Evolutionary conservation across 805 yeast species (phyloP).

Genomic region (Hanseniaspora osmophila): DNA sequence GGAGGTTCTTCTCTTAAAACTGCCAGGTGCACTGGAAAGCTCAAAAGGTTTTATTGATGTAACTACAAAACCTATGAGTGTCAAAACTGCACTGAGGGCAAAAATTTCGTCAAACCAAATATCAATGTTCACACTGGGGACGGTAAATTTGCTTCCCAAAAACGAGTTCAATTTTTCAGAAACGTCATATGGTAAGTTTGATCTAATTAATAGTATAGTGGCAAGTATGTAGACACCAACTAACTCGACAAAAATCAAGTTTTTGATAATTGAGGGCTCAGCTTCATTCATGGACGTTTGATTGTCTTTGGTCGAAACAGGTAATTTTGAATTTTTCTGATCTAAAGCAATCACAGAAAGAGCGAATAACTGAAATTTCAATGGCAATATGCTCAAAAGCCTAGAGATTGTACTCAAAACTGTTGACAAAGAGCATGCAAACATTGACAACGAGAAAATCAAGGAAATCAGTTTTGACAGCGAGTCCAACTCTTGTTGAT

Average conservation of each 20-base stretch:
- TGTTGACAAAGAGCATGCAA: constrained; percentile 49
- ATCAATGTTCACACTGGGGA: constrained; percentile 21
- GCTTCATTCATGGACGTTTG: constrained; percentile 1
- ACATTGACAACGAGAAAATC: constrained; percentile 42
- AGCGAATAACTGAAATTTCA: constrained; percentile 20
- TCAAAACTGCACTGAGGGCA: constrained; percentile 20
- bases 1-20: no score
- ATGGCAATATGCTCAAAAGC: constrained; percentile 27
- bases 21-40: no score
- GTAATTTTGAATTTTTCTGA: constrained; percentile 10
- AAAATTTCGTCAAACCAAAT: constrained; percentile 29
- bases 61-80: constrained; percentile 7
- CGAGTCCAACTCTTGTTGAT: constrained; percentile 25
- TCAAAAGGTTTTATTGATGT: background rate
- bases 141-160: constrained; percentile 19
- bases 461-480: constrained; percentile 29
- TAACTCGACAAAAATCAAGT: constrained; percentile 25
- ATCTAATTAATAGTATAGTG: constrained; percentile 26
- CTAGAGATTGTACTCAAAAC: constrained; percentile 49
- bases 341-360: constrained; percentile 15
- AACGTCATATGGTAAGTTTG: constrained; percentile 24
- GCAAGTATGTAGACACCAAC: constrained; percentile 28
- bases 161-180: constrained; percentile 21
- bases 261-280: constrained; percentile 27
- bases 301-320: constrained; percentile 8